Percentiles rank a stretch among this genome's conserved stretches.
phyloP scores from a whole-genome alignment of 352 stramenopile genomes.

The Globisporangium nagaii region DNA sequence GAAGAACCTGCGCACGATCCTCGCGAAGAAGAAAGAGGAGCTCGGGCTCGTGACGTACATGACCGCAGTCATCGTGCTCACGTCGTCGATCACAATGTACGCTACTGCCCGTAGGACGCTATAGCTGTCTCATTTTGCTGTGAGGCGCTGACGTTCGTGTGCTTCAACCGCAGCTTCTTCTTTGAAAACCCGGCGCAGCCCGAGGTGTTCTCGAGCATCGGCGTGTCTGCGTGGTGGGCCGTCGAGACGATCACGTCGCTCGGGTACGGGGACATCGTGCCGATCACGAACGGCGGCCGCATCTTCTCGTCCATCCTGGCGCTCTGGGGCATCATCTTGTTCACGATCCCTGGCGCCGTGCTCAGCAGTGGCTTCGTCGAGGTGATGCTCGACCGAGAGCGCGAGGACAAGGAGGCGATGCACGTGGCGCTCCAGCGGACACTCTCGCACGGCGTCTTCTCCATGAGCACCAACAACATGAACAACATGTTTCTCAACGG shows the following conservation, averaged over 20 bases:
- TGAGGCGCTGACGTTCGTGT: neutral
- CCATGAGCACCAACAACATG: constrained; percentile 28
- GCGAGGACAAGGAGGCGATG: constrained; percentile 45
- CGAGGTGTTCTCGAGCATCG: constrained; percentile 72
- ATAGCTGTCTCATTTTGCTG: neutral
- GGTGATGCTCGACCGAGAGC: constrained; percentile 79
- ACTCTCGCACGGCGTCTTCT: constrained; percentile 38
- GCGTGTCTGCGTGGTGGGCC: constrained; percentile 71
- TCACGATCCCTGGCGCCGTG: constrained; percentile 81
- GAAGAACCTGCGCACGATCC: constrained; percentile 73
- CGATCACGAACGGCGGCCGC: constrained; percentile 53
- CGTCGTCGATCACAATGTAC: constrained; percentile 80
- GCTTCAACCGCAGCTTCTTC: constrained; percentile 47
- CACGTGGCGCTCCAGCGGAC: constrained; percentile 49
- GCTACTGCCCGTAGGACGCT: neutral
- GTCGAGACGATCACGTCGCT: constrained; percentile 85
- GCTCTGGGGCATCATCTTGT: constrained; percentile 84
- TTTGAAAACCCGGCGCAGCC: constrained; percentile 69
- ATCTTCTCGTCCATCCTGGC: constrained; percentile 73
- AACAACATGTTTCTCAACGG: constrained; percentile 29
- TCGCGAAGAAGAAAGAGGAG: constrained; percentile 68
- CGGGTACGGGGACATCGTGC: constrained; percentile 84
- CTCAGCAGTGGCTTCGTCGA: constrained; percentile 77
- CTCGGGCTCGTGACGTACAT: constrained; percentile 78
- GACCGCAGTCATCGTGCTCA: constrained; percentile 73